phyloP scores from a whole-genome alignment of 1,284 basidiomycete species.

The Irpex sp. region DNA sequence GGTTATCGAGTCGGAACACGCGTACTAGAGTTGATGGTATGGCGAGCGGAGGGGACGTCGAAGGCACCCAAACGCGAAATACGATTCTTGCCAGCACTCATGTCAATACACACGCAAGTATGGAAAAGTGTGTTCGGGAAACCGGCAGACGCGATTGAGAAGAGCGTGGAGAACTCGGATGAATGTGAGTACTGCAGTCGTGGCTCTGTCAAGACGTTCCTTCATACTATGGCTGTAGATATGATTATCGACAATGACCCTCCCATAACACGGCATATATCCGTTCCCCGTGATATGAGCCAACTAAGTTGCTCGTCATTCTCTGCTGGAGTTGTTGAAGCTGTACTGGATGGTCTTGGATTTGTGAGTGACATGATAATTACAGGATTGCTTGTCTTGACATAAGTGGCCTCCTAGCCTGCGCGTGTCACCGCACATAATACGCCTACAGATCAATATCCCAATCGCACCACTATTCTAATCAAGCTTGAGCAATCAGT shows the following conservation, averaged over 20 bases:
- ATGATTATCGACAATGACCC: conserved; percentile 99
- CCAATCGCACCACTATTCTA: conserved; percentile 86
- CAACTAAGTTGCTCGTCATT: conserved; percentile 95
- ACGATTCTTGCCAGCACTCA: conserved; percentile 83
- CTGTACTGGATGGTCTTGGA: conserved; percentile 91
- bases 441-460: conserved; percentile 79
- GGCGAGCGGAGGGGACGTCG: conserved; percentile 64
- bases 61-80: conserved; percentile 88
- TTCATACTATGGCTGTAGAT: conserved; percentile 45
- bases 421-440: conserved; percentile 96
- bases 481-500: conserved; percentile 93
- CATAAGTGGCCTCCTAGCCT: conserved; percentile 52
- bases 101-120: conserved; percentile 90
- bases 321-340: conserved; percentile 96
- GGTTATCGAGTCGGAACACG: conserved; percentile 88
- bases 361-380: conserved; percentile 64
- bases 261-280: conserved; percentile 86
- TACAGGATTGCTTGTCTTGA: conserved; percentile 6
- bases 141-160: conserved; percentile 91
- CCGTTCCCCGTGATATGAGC: conserved; percentile 91
- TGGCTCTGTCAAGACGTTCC: conserved; percentile 3
- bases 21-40: conserved; percentile 76
- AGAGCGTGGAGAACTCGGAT: conserved; percentile 92
- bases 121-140: conserved; percentile 94
- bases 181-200: conserved; percentile 65